A percentile compares a stretch with the other conserved stretches of the same genome.
These are phyloP conservation scores for Cyclostephanos tholiformis DNA, from an alignment of 108 stramenopile genomes.

Conservation along the genomic window DNA sequence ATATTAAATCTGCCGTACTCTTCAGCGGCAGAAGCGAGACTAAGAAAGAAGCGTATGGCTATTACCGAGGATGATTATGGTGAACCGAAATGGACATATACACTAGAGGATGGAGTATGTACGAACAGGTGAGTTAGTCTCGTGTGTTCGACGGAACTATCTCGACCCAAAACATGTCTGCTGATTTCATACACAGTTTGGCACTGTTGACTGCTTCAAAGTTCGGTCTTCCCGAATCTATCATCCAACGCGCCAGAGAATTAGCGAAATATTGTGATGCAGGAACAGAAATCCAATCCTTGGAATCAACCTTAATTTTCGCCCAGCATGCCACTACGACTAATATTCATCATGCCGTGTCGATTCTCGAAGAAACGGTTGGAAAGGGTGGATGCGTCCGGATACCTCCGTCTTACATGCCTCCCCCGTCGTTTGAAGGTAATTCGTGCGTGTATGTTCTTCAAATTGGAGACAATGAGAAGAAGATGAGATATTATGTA, in stretches of 20 bases:
- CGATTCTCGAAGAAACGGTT: conserved; percentile 39
- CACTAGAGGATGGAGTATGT: conserved; percentile 85
- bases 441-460: conserved; percentile 84
- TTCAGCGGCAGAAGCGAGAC: conserved; percentile 24
- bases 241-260: conserved; percentile 75
- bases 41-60: conserved; percentile 53
- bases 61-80: conserved; percentile 27
- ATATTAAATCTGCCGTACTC: conserved; percentile 40
- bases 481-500: conserved; percentile 68
- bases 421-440: conserved; percentile 78
- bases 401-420: conserved; percentile 60
- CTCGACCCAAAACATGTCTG: background rate
- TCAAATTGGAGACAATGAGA: conserved; percentile 36
- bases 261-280: conserved; percentile 47
- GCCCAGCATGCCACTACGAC: background rate
- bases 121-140: conserved; percentile 56
- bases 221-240: conserved; percentile 73
- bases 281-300: conserved; percentile 1
- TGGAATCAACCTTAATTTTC: background rate
- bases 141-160: background rate
- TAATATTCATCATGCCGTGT: conserved; percentile 13
- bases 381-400: conserved; percentile 7
- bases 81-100: conserved; percentile 77
- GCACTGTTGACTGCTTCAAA: conserved; percentile 82
- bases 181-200: conserved; percentile 29